These are phyloP conservation scores for Cronartium quercuum DNA, from an alignment of 1,284 basidiomycete species.

Conservation along the genomic window DNA sequence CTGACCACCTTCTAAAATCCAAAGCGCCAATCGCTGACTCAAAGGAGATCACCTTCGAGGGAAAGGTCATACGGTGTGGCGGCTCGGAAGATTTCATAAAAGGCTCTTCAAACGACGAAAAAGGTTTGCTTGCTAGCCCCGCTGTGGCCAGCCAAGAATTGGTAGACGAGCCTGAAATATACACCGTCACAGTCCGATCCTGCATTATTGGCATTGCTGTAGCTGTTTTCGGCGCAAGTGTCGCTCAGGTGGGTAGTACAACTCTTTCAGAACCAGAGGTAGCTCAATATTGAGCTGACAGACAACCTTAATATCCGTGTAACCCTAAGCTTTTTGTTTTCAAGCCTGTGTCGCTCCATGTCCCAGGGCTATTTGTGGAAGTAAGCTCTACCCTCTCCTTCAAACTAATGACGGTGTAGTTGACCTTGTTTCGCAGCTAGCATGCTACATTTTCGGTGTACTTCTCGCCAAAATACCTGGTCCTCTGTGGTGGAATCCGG, in stretches of 20 bases:
- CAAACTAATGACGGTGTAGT: too few species aligned
- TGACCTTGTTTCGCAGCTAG: conserved; percentile 1
- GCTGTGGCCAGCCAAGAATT: not conserved
- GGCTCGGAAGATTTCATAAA: too few species aligned
- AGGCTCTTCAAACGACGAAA: too few species aligned
- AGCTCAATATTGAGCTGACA: not conserved
- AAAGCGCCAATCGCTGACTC: too few species aligned
- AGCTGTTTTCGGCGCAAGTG: conserved; percentile 28
- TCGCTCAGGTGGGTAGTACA: conserved; percentile 16
- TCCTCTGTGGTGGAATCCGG: conserved; percentile 29
- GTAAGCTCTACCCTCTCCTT: not conserved
- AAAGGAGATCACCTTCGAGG: too few species aligned
- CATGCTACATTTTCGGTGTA: conserved; percentile 22
- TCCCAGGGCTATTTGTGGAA: conserved; percentile 23
- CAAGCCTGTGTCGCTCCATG: conserved; percentile 25
- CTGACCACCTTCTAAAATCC: too few species aligned
- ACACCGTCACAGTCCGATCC: conserved; percentile 26
- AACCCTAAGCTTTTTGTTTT: conserved; percentile 13
- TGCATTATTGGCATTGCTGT: conserved; percentile 24
- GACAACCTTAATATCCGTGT: too few species aligned
- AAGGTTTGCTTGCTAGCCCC: too few species aligned
- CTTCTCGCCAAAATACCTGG: conserved; percentile 20
- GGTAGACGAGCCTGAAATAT: conserved; percentile 30
- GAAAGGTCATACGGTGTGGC: too few species aligned
- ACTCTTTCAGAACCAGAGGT: not conserved